Evolutionary conservation across 345 rosid species (phyloP), one percentile per base, ranked within the genome.

Genomic region (Camelina neglecta): DNA sequence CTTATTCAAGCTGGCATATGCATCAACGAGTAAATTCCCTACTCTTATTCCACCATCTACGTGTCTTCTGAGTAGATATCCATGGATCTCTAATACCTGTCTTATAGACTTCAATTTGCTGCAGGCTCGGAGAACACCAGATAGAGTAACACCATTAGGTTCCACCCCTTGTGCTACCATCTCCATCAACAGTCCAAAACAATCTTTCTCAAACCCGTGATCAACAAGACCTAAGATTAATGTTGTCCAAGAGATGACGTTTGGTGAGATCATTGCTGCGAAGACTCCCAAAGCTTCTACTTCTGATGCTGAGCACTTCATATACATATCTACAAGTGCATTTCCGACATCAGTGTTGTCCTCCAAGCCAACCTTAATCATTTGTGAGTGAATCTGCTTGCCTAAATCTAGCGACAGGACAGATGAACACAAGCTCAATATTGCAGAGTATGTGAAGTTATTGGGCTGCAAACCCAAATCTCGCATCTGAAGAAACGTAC

Each of bases 161-260:
- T 83, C 81, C 47, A 84, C 67, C 47, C 85, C 90, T 60, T 59
- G 55, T 69, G 78, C 83, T 76, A 55, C 74, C 97, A 91, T 89
- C 68, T 83, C 81, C 41, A 2, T 72, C 58, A 82, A 82, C 35
- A 71, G 67, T 48, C 65, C 61, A 38, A 81, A 81, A 58, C 88
- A 85, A 75, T 85, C 81, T 64, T 47, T 63, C 44, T 65, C 75
- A 5, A 74, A 74, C 42, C 84, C 86, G 51, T 85, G 85, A 39
- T 81, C 85, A 41, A 75, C 74, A 75, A 89, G 76, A 67, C 94
- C 94, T 4, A 85, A 81, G 72, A 86, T 83, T 82, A 89, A 78
- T 31, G 90, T 81, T 44, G 97, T 87, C 94, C 97, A 89, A 59
- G 97, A 87, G 65, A 91, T 60, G 65, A 86, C 83, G 72, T 89